Percentiles rank a stretch among this genome's conserved stretches.
Evolutionary conservation across 139 green algal genomes (phyloP).

Genomic region (Chlorella ohadii): DNA sequence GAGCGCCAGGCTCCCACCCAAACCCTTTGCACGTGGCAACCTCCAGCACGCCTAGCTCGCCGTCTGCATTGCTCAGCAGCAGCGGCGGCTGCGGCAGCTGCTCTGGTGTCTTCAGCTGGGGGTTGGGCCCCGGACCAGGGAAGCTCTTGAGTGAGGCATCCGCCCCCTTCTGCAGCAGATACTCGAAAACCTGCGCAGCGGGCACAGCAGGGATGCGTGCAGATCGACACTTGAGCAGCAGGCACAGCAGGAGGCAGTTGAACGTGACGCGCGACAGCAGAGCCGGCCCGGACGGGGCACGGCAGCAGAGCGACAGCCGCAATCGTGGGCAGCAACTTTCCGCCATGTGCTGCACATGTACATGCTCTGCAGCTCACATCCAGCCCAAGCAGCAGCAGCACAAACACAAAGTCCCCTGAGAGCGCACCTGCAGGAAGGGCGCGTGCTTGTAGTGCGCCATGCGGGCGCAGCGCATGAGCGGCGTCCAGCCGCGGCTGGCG

Average conservation of each 20-base stretch:
- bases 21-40: constrained; percentile 27
- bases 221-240: no score
- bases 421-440: constrained; percentile 14
- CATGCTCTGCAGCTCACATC: no score
- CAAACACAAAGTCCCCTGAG: no score
- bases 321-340: no score
- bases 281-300: no score
- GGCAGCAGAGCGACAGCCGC: no score
- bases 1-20: constrained; percentile 33
- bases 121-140: background rate
- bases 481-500: constrained; percentile 42
- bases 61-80: background rate
- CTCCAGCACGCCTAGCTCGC: background rate
- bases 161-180: constrained; percentile 47
- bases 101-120: background rate
- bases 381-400: no score
- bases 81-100: no score
- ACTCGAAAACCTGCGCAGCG: constrained; percentile 49
- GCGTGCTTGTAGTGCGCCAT: constrained; percentile 48
- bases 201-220: no score
- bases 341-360: no score
- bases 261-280: no score
- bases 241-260: no score
- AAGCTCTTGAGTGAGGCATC: constrained; percentile 35
- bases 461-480: constrained; percentile 42